These are phyloP conservation scores for Wickerhamiella sergipiensis DNA, from an alignment of 805 yeast species.

Conservation along the genomic window DNA sequence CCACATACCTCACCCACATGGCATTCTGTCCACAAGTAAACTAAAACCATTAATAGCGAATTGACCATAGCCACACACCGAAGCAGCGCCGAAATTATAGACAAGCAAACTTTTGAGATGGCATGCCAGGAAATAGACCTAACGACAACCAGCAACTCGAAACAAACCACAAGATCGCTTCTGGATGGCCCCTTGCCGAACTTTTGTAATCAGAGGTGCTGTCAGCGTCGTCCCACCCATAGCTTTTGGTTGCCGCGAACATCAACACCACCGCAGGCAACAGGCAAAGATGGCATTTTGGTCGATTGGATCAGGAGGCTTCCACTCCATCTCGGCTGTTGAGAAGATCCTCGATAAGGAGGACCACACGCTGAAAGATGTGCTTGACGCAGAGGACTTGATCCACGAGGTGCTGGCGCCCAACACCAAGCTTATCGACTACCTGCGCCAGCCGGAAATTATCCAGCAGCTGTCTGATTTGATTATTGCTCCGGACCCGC, in stretches of 20 bases:
- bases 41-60: too few species aligned
- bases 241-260: background rate
- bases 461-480: constrained; percentile 48
- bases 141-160: too few species aligned
- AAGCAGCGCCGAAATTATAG: too few species aligned
- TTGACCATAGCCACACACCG: too few species aligned
- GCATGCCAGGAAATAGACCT: too few species aligned
- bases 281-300: constrained; percentile 35
- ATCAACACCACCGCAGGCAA: background rate
- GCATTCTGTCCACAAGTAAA: too few species aligned
- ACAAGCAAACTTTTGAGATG: too few species aligned
- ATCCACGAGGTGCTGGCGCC: constrained; percentile 61
- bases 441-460: constrained; percentile 65
- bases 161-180: too few species aligned
- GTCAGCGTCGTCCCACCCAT: background rate
- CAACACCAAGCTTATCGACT: constrained; percentile 62
- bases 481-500: constrained; percentile 31
- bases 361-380: constrained; percentile 31
- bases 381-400: constrained; percentile 63
- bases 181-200: background rate
- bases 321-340: constrained; percentile 40
- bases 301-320: constrained; percentile 43
- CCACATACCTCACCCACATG: too few species aligned
- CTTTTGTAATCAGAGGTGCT: background rate
- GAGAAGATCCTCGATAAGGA: constrained; percentile 37